These are phyloP conservation scores for Pascua sp. DNA, from an alignment of 1,284 basidiomycete species.

Conservation along the genomic window DNA sequence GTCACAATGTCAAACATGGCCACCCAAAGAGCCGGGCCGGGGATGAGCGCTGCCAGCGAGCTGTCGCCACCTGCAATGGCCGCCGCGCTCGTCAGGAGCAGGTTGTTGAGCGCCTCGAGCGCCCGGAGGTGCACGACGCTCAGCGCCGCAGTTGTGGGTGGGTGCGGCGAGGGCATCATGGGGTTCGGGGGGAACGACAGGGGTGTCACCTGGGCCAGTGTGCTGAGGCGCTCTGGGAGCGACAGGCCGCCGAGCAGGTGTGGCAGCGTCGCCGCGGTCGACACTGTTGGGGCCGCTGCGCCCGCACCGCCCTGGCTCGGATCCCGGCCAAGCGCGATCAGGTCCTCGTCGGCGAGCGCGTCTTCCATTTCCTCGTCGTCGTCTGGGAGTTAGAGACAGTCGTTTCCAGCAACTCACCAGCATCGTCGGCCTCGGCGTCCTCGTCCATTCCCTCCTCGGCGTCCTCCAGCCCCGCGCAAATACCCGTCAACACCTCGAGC, in stretches of 20 bases:
- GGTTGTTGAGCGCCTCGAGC: constrained; percentile 85
- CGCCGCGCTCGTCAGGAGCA: constrained; percentile 64
- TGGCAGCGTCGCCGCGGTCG: constrained; percentile 32
- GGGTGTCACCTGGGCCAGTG: constrained; percentile 65
- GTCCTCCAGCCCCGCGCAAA: constrained; percentile 83
- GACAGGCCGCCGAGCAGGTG: constrained; percentile 51
- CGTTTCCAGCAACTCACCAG: constrained; percentile 19
- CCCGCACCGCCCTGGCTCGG: constrained; percentile 30
- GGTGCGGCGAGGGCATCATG: constrained; percentile 63
- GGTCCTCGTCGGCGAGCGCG: constrained; percentile 46
- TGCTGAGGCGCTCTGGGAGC: constrained; percentile 58
- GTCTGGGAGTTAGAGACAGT: constrained; percentile 39
- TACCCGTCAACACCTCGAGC: constrained; percentile 77
- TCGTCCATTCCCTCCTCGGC: constrained; percentile 49
- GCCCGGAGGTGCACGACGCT: constrained; percentile 76
- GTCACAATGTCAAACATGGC: constrained; percentile 72
- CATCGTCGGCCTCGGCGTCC: constrained; percentile 26
- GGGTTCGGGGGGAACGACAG: constrained; percentile 76
- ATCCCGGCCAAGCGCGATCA: constrained; percentile 47
- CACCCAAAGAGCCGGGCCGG: constrained; percentile 62
- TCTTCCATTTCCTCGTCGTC: constrained; percentile 47
- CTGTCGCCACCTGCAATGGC: constrained; percentile 9
- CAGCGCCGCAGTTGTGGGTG: constrained; percentile 77
- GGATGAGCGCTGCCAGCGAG: constrained; percentile 49
- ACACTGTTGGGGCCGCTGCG: constrained; percentile 35